Base-by-base conservation (phyloP, 805 yeast species). In the Cyberlindnera suaveolens region DNA sequence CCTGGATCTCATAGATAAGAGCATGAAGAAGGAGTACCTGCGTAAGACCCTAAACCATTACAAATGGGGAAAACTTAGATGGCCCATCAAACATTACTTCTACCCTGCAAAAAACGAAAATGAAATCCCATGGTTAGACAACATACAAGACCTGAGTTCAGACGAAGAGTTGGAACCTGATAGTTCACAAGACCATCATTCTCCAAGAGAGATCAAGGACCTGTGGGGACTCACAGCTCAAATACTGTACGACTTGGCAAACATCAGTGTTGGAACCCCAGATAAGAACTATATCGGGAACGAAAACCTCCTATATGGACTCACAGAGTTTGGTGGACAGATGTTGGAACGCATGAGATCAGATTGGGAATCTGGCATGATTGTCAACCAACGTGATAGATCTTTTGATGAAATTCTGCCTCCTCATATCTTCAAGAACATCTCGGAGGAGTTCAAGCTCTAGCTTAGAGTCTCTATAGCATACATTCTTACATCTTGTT, bases 221-320 rank as follows among this genome's bases (percentile, higher is more conserved):
- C 80, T 85, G 5, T 85, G 93, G 95, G 95, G 95, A 1, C 63
- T 85, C 31, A 85, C 93, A 0, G 91, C 90, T 3, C 83, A 82
- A 56, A 84, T 85, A 9, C 57, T 85, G n/a, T 85, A 77, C 53
- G 91, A 85, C 57, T 55, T 85, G 26, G 81, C 88, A 2, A 71
- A 70, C 44, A 68, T 83, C 9, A 65, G 75, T 4, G 49, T 76
- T 52, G 66, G 67, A 33, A 47, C 59, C 41, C 47, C 60, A 9
- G 43, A 31, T 3, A 54, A 50, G 30, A 56, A 51, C 13, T 59
- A 67, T 23, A 57, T 75, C 36, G 87, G 85, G 2, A 83, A 82
- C 49, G 90, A 83, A 57, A 84, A 79, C 46, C 61, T 83, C 45
- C 79, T 83, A 27, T 70, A 76, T 62, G 74, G 77, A 16, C 54